Percentiles rank a stretch among this genome's conserved stretches.
phyloP scores from a whole-genome alignment of 129 eudicot genomes.

The Chrysanthemum seticuspe region DNA sequence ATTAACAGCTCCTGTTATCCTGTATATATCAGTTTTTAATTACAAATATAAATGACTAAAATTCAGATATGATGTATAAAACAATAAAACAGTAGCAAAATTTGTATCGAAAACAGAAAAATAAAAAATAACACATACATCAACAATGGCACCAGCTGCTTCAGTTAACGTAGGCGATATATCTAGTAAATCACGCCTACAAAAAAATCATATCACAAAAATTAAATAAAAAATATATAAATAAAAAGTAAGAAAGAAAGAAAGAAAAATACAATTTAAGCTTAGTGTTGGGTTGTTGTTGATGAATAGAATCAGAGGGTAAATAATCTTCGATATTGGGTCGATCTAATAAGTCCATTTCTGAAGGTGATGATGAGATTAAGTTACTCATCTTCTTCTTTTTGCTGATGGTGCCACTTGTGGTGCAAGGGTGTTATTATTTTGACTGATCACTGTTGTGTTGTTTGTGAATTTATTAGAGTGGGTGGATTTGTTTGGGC shows the following conservation, averaged over 20 bases:
- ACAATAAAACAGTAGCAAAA: background rate
- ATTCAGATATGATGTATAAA: too few relatives aligned
- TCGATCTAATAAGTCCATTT: constrained; percentile 69
- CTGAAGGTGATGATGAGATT: constrained; percentile 48
- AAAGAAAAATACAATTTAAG: constrained; percentile 49
- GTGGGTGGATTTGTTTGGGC: too few relatives aligned
- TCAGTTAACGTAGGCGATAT: constrained; percentile 79
- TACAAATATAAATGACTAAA: too few relatives aligned
- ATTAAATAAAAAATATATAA: background rate
- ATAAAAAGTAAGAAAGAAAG: background rate
- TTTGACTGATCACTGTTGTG: too few relatives aligned
- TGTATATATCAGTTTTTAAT: too few relatives aligned
- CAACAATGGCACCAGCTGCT: constrained; percentile 93
- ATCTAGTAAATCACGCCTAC: constrained; percentile 78
- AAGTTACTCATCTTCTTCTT: constrained; percentile 27
- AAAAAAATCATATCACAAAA: background rate
- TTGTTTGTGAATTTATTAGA: too few relatives aligned
- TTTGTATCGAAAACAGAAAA: background rate
- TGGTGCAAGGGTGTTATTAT: too few relatives aligned
- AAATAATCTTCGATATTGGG: constrained; percentile 83
- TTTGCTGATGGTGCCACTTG: background rate
- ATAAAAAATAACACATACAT: constrained; percentile 36
- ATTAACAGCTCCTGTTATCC: background rate
- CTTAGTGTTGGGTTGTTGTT: constrained; percentile 65
- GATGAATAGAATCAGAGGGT: constrained; percentile 60